Conservation (phyloP, 495 filamentous ascomycete genomes). For the Lophiostoma macrostomum region DNA sequence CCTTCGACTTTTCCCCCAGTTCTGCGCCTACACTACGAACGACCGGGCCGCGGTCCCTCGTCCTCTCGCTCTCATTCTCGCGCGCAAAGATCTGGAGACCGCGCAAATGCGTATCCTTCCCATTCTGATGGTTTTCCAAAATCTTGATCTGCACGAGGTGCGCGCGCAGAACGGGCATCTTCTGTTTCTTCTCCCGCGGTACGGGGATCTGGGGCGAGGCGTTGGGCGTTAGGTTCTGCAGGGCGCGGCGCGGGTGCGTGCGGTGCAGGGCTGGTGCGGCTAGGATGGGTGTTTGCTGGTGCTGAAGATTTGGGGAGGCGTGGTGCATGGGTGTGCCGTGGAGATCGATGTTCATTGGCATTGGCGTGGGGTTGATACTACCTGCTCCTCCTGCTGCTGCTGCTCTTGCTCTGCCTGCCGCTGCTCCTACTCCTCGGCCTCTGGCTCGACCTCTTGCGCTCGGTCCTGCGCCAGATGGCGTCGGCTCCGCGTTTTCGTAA, state of each 20-base stretch:
- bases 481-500: slow-evolving; percentile 31
- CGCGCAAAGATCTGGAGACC: slow-evolving; percentile 86
- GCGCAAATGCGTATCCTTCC: slow-evolving; percentile 95
- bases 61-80: slow-evolving; percentile 49
- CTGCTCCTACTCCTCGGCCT: no score
- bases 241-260: background rate
- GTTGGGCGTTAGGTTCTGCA: background rate
- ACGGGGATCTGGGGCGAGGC: background rate
- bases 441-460: no score
- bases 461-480: no score
- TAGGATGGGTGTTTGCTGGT: background rate
- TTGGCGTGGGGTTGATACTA: no score
- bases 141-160: slow-evolving; percentile 85
- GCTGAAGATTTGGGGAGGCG: background rate
- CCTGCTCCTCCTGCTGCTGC: background rate
- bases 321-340: background rate
- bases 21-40: no score
- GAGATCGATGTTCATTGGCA: background rate
- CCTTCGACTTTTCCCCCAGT: no score
- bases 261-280: background rate
- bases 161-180: slow-evolving; percentile 61
- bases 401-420: background rate
- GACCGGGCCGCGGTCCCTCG: slow-evolving; percentile 7
- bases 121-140: slow-evolving; percentile 97
- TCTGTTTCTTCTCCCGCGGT: background rate